Evolutionary conservation across 1,139 yeast species (phyloP).

Genomic region (Candida gigantensis): DNA sequence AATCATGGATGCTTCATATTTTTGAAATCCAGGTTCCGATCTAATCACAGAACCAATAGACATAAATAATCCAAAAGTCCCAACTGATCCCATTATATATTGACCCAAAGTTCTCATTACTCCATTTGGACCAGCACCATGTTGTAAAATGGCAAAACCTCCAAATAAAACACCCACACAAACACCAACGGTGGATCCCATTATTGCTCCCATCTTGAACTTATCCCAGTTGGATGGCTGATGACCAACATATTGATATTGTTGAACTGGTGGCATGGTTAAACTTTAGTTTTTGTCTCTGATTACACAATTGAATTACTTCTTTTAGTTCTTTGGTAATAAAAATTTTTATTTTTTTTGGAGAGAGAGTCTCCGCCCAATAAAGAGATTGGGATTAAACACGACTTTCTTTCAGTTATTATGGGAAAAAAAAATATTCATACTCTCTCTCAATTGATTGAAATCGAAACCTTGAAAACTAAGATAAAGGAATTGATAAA

Average conservation of each 20-base stretch:
- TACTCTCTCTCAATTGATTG: too few relatives aligned
- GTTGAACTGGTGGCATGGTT: constrained; percentile 83
- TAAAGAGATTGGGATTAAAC: too few relatives aligned
- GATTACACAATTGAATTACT: too few relatives aligned
- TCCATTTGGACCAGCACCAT: constrained; percentile 99
- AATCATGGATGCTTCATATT: constrained; percentile 41
- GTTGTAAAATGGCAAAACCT: constrained; percentile 84
- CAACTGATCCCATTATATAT: constrained; percentile 95
- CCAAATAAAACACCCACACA: constrained; percentile 95
- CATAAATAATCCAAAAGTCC: constrained; percentile 95
- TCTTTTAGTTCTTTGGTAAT: too few relatives aligned
- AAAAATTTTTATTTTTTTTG: too few relatives aligned
- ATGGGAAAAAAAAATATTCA: too few relatives aligned
- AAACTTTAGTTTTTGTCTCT: too few relatives aligned
- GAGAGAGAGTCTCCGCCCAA: too few relatives aligned
- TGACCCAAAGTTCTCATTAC: constrained; percentile 95
- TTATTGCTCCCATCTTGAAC: constrained; percentile 96
- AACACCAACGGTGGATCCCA: constrained; percentile 96
- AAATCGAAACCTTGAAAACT: too few relatives aligned
- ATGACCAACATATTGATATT: constrained; percentile 67
- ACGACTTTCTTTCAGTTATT: too few relatives aligned
- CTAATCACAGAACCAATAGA: constrained; percentile 92
- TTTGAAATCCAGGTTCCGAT: constrained; percentile 59
- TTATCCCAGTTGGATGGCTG: constrained; percentile 92
- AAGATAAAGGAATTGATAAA: too few relatives aligned